phyloP scores from a whole-genome alignment of 2,329 filamentous ascomycete genomes.

The Escovopsis sp. region DNA sequence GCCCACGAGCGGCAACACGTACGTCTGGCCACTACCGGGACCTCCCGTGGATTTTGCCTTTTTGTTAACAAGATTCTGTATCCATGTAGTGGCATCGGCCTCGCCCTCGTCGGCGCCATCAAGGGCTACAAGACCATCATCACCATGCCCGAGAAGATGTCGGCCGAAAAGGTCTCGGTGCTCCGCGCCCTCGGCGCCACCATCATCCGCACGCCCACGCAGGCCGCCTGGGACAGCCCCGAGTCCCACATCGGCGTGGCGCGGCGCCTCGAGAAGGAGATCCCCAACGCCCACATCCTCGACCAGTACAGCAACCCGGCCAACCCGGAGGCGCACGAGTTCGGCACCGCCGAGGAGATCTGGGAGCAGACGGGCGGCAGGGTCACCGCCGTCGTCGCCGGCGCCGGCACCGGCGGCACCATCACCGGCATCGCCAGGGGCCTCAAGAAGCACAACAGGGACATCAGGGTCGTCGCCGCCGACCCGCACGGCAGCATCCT shows the following conservation, averaged over 20 bases:
- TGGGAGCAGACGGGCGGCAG: conserved; percentile 80
- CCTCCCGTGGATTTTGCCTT: too few relatives aligned
- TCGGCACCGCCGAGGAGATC: conserved; percentile 89
- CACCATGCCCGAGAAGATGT: conserved; percentile 98
- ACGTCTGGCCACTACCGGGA: conserved; percentile 9
- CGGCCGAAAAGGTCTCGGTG: conserved; percentile 91
- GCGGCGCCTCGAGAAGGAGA: conserved; percentile 76
- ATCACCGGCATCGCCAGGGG: conserved; percentile 81
- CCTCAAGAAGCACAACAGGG: conserved; percentile 70
- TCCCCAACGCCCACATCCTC: conserved; percentile 91
- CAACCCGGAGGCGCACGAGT: conserved; percentile 88
- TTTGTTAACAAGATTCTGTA: too few relatives aligned
- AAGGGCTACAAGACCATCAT: conserved; percentile 99
- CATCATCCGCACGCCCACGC: conserved; percentile 93
- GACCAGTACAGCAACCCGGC: conserved; percentile 90
- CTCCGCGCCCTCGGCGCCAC: conserved; percentile 87
- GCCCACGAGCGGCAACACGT: conserved; percentile 93
- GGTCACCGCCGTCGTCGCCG: conserved; percentile 72
- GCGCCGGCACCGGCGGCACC: conserved; percentile 89
- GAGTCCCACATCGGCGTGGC: conserved; percentile 97
- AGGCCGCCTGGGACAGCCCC: conserved; percentile 85
- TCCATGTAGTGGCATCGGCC: conserved; percentile 74
- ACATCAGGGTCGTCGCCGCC: conserved; percentile 80
- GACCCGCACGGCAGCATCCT: conserved; percentile 89
- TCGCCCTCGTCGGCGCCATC: conserved; percentile 85